Conservation (phyloP, 495 filamentous ascomycete species). For the Cladorrhinum samala region DNA sequence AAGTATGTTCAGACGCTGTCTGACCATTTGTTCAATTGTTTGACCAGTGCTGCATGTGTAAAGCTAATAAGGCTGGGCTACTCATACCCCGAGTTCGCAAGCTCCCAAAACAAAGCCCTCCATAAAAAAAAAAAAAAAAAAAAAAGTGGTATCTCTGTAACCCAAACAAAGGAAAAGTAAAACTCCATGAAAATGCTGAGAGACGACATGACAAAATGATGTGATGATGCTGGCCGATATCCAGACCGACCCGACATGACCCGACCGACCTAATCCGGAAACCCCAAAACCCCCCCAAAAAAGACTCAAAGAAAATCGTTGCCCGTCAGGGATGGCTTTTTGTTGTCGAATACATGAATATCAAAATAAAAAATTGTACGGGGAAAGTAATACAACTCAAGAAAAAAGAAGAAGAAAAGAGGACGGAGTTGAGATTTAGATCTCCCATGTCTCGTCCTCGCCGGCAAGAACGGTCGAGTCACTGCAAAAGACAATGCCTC, state of each 20-base stretch:
- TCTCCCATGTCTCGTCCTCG: conserved; percentile 29
- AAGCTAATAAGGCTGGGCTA: no score
- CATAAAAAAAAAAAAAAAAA: background rate
- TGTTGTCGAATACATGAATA: background rate
- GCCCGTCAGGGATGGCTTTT: background rate
- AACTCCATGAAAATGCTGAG: conserved; percentile 1
- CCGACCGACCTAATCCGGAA: no score
- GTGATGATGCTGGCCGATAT: background rate
- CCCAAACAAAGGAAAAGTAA: background rate
- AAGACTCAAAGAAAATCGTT: background rate
- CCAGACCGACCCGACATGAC: background rate
- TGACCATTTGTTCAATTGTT: background rate
- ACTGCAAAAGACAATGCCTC: conserved; percentile 40
- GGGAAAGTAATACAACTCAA: background rate
- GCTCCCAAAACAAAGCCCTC: background rate
- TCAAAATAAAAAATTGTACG: background rate
- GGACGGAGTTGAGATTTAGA: conserved; percentile 3
- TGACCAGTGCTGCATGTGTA: background rate
- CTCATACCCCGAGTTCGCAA: no score
- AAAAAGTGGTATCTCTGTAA: background rate
- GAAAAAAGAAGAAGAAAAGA: background rate
- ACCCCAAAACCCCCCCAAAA: background rate
- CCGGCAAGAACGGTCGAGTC: conserved; percentile 17
- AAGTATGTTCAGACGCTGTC: background rate
- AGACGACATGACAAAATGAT: background rate